These are phyloP conservation scores for Hanseniaspora nectarophila DNA, from an alignment of 805 yeast species.

Conservation along the genomic window DNA sequence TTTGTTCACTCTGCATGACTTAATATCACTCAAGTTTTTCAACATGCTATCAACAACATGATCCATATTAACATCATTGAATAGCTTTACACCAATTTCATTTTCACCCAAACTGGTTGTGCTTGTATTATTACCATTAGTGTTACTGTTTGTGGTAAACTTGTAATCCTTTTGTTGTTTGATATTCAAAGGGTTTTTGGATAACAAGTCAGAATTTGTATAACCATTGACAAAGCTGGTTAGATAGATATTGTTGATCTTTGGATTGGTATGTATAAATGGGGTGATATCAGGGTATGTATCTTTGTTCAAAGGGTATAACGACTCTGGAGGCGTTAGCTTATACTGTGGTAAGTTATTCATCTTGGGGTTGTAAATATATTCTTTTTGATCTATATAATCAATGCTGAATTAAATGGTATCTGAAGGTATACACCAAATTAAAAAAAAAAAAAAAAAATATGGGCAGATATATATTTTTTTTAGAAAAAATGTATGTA, in stretches of 20 bases:
- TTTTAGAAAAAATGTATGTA: too few species aligned
- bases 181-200: slow-evolving; percentile 11
- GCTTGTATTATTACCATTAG: slow-evolving; percentile 12
- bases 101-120: slow-evolving; percentile 14
- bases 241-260: slow-evolving; percentile 8
- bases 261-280: slow-evolving; percentile 7
- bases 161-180: slow-evolving; percentile 4
- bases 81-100: slow-evolving; percentile 6
- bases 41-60: neutral
- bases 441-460: too few species aligned
- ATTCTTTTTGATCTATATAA: neutral
- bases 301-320: slow-evolving; percentile 1
- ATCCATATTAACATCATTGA: neutral
- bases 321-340: neutral
- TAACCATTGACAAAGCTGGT: slow-evolving; percentile 8
- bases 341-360: neutral
- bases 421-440: too few species aligned
- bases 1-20: neutral
- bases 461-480: too few species aligned
- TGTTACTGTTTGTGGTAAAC: slow-evolving; percentile 12
- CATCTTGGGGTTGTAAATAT: neutral
- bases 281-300: slow-evolving; percentile 11
- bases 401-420: too few species aligned
- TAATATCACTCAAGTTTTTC: neutral
- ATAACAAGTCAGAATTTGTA: slow-evolving; percentile 8